A percentile compares a stretch with the other conserved stretches of the same genome.
Conservation (phyloP, 441 rosid species). For the Pelargonium citronellum region DNA sequence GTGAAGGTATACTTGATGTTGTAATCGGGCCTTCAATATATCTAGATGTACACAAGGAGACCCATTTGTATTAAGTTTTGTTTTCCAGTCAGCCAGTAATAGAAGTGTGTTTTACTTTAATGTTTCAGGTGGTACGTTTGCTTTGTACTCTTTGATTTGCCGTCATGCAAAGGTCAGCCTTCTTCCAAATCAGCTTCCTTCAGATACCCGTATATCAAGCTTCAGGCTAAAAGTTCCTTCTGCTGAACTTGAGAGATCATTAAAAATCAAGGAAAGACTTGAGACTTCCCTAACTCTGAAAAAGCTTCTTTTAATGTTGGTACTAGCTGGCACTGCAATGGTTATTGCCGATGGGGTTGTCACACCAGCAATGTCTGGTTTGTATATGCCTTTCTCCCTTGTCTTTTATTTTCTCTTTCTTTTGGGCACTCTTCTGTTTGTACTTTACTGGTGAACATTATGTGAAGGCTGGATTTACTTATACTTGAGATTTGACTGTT, state of each 20-base stretch:
- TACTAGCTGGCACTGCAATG: conserved; percentile 95
- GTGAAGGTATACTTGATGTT: conserved; percentile 59
- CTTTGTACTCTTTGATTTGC: conserved; percentile 85
- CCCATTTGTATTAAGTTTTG: background rate
- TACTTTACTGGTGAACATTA: background rate
- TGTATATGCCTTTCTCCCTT: conserved; percentile 24
- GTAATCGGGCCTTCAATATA: conserved; percentile 1
- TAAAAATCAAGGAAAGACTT: conserved; percentile 87
- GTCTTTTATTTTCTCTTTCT: conserved; percentile 17
- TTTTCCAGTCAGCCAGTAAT: background rate
- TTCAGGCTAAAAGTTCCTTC: conserved; percentile 95
- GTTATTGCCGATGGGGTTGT: conserved; percentile 93
- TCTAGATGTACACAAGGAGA: background rate
- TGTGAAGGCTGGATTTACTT: conserved; percentile 4
- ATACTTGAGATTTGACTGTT: background rate
- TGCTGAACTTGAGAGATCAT: conserved; percentile 89
- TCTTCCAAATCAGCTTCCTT: conserved; percentile 92
- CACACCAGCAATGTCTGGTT: conserved; percentile 99
- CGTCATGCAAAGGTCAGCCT: conserved; percentile 95
- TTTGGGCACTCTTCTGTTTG: background rate
- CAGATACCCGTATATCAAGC: conserved; percentile 90
- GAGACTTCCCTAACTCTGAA: conserved; percentile 68
- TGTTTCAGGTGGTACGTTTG: conserved; percentile 89
- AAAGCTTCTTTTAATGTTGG: conserved; percentile 67
- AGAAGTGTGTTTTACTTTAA: background rate